A percentile compares a stretch with the other conserved stretches of the same genome.
These are phyloP conservation scores for Backusella mclennaniae DNA, from an alignment of 192 early-diverging fungal species.

Conservation along the genomic window DNA sequence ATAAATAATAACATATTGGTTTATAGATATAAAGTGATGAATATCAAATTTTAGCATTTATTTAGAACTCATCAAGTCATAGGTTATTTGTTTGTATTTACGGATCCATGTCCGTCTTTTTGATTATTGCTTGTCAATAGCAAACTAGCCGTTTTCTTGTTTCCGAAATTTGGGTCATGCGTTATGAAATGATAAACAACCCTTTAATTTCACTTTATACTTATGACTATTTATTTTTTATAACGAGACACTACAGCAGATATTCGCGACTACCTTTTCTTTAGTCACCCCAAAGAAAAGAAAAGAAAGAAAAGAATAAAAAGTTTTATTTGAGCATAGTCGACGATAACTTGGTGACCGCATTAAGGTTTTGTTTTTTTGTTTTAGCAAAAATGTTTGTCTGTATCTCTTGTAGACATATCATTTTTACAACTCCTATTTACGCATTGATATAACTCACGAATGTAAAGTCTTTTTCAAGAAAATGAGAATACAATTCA, in stretches of 20 bases:
- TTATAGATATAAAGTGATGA: neutral
- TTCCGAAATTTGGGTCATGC: neutral
- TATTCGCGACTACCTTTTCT: neutral
- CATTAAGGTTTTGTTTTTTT: neutral
- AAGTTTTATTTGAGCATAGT: neutral
- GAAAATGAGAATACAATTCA: too few relatives aligned
- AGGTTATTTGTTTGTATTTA: neutral
- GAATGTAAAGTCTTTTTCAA: too few relatives aligned
- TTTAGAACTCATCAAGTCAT: neutral
- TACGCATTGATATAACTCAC: neutral
- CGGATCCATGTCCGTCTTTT: neutral
- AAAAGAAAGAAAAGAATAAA: neutral
- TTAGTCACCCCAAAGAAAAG: neutral
- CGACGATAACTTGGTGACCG: neutral
- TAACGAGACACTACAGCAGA: neutral
- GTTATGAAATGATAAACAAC: neutral
- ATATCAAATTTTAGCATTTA: neutral
- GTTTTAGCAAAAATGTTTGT: neutral
- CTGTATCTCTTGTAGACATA: neutral
- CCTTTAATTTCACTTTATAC: neutral
- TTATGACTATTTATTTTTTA: neutral
- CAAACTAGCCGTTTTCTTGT: neutral
- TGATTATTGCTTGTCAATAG: neutral
- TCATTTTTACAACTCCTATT: neutral
- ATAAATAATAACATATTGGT: neutral